Base-by-base conservation (phyloP, 2,329 filamentous ascomycete genomes). In the Xylaria sp. region DNA sequence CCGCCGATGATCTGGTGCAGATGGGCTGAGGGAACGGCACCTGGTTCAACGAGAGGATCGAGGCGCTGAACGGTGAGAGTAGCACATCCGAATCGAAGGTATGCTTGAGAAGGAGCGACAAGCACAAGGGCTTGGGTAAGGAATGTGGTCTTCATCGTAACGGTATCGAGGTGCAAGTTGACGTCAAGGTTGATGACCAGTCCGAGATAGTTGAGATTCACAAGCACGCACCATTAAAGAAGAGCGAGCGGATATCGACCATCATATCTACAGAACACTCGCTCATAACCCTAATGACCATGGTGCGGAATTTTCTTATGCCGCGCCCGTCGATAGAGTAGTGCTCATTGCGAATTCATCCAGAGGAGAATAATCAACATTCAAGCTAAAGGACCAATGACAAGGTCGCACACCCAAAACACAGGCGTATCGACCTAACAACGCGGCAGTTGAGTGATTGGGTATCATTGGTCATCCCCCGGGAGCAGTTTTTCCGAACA, bases 81-180 rank as follows among this genome's bases (percentile, higher is more conserved):
- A 28, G 68, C 67, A 56, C 70, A 72, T 59, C 69, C 69, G 65
- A 72, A 72, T 49, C 70, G 67, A 61, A 72, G 69, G 60, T 69
- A 70, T 40, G 69, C 69, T 60, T 70, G 66, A 52, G 70, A 65
- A 52, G 69, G 63, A 56, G 63, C 54, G 42, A 59, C 69, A 53
- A 73, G 71, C 65, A 65, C 70, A 54, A 72, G 63, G 45, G 65
- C 60, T 54, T 68, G 55, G 50, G 65, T 50, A 62, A 71, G 23
- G 57, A 64, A 63, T 53, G 38, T 54, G 38, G 51, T 64, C 68
- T 72, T 72, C 71, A 73, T 72, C 40, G 70, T 87, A 83, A 64
- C 50, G 42, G 40, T 66, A 57, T 65, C 50, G 45, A 67, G 62
- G 59, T 60, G 62, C 51, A 59, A 65, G 51, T 69, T 59, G 62